Evolutionary conservation across 495 filamentous ascomycete genomes (phyloP).

Genomic region (Cercophora sp.): DNA sequence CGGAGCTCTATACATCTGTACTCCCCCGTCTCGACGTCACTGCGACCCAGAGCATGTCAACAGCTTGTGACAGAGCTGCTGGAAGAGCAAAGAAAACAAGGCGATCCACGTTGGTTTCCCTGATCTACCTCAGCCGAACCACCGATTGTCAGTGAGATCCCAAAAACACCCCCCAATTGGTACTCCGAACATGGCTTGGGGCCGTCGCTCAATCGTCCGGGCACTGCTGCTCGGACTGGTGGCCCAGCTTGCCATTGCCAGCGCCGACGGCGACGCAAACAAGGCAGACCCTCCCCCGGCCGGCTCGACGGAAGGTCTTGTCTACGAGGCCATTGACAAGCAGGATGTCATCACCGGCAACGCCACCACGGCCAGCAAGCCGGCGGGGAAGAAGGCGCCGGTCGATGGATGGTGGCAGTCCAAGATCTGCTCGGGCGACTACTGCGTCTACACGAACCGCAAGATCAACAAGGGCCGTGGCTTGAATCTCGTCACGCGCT

Average conservation of each 20-base stretch:
- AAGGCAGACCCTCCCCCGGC: slow-evolving; percentile 6
- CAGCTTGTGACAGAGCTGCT: neutral
- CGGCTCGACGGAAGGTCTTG: slow-evolving; percentile 19
- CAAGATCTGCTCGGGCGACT: slow-evolving; percentile 28
- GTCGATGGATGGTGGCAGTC: slow-evolving; percentile 25
- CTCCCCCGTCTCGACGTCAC: slow-evolving; percentile 8
- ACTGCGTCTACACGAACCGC: slow-evolving; percentile 35
- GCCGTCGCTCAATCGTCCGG: slow-evolving; percentile 11
- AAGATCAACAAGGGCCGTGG: slow-evolving; percentile 23
- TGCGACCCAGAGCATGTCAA: neutral
- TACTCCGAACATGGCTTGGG: slow-evolving; percentile 18
- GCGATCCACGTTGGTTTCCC: too few relatives aligned
- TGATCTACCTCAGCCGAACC: too few relatives aligned
- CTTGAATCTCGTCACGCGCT: slow-evolving; percentile 24
- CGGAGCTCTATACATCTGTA: slow-evolving; percentile 5
- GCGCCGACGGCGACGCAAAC: slow-evolving; percentile 2
- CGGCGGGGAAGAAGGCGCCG: slow-evolving; percentile 10
- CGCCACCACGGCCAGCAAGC: slow-evolving; percentile 10
- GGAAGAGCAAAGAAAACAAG: too few relatives aligned
- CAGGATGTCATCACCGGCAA: slow-evolving; percentile 22
- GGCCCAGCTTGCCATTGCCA: slow-evolving; percentile 6
- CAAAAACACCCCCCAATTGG: neutral
- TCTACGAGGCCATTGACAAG: slow-evolving; percentile 28
- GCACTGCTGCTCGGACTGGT: slow-evolving; percentile 19
- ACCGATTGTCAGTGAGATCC: too few relatives aligned